Base-by-base conservation (phyloP, 805 yeast genomes). In the Lachancea sp. region DNA sequence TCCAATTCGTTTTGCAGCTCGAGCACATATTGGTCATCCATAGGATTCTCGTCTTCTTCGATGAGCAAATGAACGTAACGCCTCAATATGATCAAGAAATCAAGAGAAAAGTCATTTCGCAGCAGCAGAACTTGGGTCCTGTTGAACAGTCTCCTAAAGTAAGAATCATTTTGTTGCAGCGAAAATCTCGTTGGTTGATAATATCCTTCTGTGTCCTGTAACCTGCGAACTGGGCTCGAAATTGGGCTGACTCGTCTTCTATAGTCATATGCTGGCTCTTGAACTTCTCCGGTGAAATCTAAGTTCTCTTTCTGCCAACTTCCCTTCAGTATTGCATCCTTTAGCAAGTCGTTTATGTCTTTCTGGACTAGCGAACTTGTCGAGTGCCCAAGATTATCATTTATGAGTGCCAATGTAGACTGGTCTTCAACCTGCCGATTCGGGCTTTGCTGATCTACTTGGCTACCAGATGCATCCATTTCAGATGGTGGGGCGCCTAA, bases 51-150 rank as follows among this genome's bases (percentile, higher is more conserved):
- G 12, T 52, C 53, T 18, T 48, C 50, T 20, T 53, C 53, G 3
- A 46, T 26, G 7, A 60, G 41, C 38, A 49, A 32, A 12, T 26
- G 11, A 19, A 57, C 36, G 36, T 61, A 62, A 10, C 42, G 34
- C 22, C 54, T 53, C 40, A 60, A 57, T 11, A 56, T 48, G 41
- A 50, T 54, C 30, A 60, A 48, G 46, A 62, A 62, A 22, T 52
- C 57, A 37, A 54, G 48, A 1, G 65, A 59, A 39, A 58, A 31
- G 13, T 47, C 42, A 33, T 57, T 57, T 22, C 60, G 50, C 17
- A 54, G 25, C 11, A 62, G 48, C 38, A 53, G 55, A 2, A 58
- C 57, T 41, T 57, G 59, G 20, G 58, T 55, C 31, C 48, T 53
- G 33, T 53, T 53, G 43, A 53, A 57, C n/a, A 61, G 38, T 30